Base-by-base conservation (phyloP, 2,329 filamentous ascomycete species). In the Incumbomyces delicatus region DNA sequence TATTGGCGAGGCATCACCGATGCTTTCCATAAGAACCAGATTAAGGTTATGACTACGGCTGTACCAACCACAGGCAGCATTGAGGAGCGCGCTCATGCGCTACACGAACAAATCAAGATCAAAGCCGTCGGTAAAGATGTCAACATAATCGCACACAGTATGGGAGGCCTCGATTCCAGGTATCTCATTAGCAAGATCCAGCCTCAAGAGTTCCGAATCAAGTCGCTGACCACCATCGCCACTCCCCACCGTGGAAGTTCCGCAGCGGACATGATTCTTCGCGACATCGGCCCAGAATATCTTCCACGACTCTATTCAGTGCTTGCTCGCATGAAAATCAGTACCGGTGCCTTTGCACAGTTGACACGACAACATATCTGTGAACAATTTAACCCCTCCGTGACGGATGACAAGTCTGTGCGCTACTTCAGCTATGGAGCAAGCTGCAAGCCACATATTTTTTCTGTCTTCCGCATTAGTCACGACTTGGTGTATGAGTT, bases 171-270 rank as follows among this genome's bases (percentile, higher is more conserved):
- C 42, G 78, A 82, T 58, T 71, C 78, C 29, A 69, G 78, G 48
- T 80, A 80, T 55, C 80, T 82, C 75, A 78, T 82, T 54, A 79
- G 74, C 42, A 45, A 65, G 35, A 63, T 81, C 17, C 69, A 71
- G 41, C 77, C 76, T 8, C 65, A 67, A 2, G 77, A 81, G 42
- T 86, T 95, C 53, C 87, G 86, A 60, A 85, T 95, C 49, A 72
- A 88, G 32, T 81, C 77, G 0, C 61, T 82, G 53, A 81, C 78
- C 1, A 81, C 78, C 0, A 73, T 82, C 48, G 77, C 78, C 2
- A 76, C 75, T 12, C 78, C 78, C 1, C 78, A 82, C 63, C 63
- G 72, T 62, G 67, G 74, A 74, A 29, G 22, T 20, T 70, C 76
- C 5, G 77, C 81, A 51, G 78, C 78, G 35, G 78, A 82, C 60